These are phyloP conservation scores for Boletellus dicymbophilus DNA, from an alignment of 1,284 basidiomycete species.

Conservation along the genomic window DNA sequence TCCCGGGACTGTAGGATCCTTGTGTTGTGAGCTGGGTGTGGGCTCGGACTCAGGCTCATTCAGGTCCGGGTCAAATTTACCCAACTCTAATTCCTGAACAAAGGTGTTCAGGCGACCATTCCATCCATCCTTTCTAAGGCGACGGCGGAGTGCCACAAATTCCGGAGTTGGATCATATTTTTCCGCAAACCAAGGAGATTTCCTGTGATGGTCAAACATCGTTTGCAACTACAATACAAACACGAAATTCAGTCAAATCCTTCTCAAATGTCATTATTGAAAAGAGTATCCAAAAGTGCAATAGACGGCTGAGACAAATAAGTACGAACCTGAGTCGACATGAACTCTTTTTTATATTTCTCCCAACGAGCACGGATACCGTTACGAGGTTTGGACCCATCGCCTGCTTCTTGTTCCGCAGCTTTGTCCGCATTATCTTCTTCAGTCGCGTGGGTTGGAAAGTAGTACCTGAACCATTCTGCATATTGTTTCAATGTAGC, in stretches of 20 bases:
- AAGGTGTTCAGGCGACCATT: constrained; percentile 72
- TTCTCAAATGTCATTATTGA: constrained; percentile 13
- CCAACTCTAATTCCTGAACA: constrained; percentile 76
- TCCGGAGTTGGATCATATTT: constrained; percentile 83
- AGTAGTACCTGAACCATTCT: constrained; percentile 86
- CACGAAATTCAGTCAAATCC: constrained; percentile 34
- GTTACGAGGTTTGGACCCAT: constrained; percentile 77
- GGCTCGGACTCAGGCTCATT: too few relatives aligned
- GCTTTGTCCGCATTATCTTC: constrained; percentile 81
- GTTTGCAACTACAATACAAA: constrained; percentile 76
- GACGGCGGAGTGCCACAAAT: constrained; percentile 64
- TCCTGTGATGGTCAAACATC: constrained; percentile 90
- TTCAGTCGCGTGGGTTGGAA: constrained; percentile 74
- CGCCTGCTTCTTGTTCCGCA: constrained; percentile 77
- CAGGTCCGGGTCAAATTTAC: constrained; percentile 78
- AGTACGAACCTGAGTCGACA: constrained; percentile 76
- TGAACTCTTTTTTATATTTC: constrained; percentile 89
- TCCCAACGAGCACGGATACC: constrained; percentile 83
- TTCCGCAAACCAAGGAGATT: constrained; percentile 93
- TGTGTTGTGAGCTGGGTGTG: too few relatives aligned
- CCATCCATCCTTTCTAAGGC: constrained; percentile 83
- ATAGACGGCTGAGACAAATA: constrained; percentile 14
- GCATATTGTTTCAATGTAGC: constrained; percentile 84
- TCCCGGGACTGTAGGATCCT: too few relatives aligned
- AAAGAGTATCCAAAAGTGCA: constrained; percentile 13